phyloP scores from a whole-genome alignment of 1,284 basidiomycete species.

The Ganoderma resinaceum region DNA sequence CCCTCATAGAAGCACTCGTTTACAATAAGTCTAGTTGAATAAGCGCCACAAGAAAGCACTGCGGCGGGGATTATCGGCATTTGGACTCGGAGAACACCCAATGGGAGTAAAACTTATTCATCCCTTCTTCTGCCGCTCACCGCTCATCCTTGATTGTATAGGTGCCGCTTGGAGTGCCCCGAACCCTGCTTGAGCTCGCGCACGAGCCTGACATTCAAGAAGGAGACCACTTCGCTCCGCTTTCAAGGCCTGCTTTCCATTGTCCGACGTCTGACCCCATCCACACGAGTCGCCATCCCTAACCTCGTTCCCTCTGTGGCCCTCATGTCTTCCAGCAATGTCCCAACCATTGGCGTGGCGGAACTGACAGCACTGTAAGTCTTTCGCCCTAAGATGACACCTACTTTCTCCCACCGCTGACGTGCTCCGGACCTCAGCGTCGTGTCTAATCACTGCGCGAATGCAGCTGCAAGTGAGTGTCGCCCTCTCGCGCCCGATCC shows the following conservation, averaged over 20 bases:
- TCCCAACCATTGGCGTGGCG: background rate
- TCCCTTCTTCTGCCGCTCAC: background rate
- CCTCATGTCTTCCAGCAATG: background rate
- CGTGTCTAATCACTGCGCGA: background rate
- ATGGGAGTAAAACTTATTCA: background rate
- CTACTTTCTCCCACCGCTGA: too few species aligned
- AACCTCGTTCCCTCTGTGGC: too few species aligned
- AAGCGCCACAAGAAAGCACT: background rate
- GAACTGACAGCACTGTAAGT: background rate
- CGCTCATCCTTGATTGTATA: background rate
- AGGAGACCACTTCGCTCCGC: too few species aligned
- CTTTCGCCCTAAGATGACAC: background rate
- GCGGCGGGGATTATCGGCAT: background rate
- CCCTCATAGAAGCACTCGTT: too few species aligned
- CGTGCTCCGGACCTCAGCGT: background rate
- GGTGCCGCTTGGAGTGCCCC: background rate
- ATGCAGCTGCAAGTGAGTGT: background rate
- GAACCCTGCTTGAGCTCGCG: background rate
- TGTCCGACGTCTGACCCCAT: background rate
- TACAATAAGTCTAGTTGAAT: too few species aligned
- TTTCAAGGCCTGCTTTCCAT: too few species aligned
- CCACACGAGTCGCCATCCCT: background rate
- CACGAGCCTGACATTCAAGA: background rate
- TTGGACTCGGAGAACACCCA: background rate
- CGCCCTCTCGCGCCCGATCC: background rate